Base-by-base conservation (phyloP, 148 eudicot genomes). In the Silene uniflora region DNA sequence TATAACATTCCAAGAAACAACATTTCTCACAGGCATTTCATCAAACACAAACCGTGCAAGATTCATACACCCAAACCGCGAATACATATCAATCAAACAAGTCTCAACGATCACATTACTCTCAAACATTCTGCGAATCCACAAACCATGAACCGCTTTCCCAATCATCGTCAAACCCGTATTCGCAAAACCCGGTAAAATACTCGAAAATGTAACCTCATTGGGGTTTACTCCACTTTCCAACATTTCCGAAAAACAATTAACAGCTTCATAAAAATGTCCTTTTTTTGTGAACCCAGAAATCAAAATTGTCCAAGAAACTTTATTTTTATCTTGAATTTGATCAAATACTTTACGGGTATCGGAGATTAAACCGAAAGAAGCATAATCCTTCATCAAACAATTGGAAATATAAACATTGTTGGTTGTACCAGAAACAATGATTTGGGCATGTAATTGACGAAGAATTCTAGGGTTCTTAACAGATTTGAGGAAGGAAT, bases 1-100 rank as follows among this genome's bases (percentile, higher is more conserved):
- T 10, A 88, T 78, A 6, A 82, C 84, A 80, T 88, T 86, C 91
- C 91, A 88, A 17, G 91, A 85, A 29, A 85, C 86, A 71, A 70
- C 24, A 76, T 81, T 88, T 62, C 85, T 83, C 71, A 66, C 76
- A 19, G 83, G 73, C 88, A 88, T 88, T 71, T 77, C 44, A 72
- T 86, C 89, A 49, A 88, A 88, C 87, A 88, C 24, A 0, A 49
- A 19, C 32, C 69, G 80, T 8, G 91, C 91, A 85, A 56, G 32
- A 73, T 18, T 17, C 73, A 69, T 52, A 9, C 59, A 76, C 62
- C 89, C 84, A 66, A 86, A 79, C 69, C 67, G 81, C 0, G 79
- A 84, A 69, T 86, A 88, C 89, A 86, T 81, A 71, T 79, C 72
- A 78, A 88, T 78, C 47, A 86, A 71, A 59, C 84, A 80, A 12